Evolutionary conservation across 2,329 filamentous ascomycete genomes (phyloP).

Genomic region (Microsporum ferrugineum): DNA sequence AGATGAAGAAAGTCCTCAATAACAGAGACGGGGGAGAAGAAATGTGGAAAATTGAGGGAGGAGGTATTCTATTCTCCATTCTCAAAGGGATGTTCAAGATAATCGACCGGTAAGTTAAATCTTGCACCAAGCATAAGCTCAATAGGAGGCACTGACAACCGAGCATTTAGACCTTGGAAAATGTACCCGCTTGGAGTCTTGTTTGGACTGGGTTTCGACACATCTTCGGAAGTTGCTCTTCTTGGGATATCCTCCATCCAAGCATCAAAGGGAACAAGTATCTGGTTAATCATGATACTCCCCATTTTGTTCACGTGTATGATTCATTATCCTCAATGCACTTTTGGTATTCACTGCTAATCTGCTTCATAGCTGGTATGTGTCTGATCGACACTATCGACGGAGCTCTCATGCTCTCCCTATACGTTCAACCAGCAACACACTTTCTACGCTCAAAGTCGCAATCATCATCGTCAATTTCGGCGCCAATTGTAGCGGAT

Average conservation of each 20-base stretch:
- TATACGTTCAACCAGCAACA: constrained; percentile 56
- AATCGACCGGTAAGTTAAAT: constrained; percentile 39
- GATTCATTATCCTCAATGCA: constrained; percentile 15
- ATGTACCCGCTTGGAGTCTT: constrained; percentile 86
- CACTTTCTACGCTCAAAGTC: constrained; percentile 27
- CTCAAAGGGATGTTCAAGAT: constrained; percentile 67
- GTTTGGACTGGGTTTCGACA: constrained; percentile 90
- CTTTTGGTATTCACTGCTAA: neutral
- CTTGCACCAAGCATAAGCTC: too few species aligned
- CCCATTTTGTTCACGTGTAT: constrained; percentile 75
- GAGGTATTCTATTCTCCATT: constrained; percentile 59
- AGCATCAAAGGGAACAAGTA: constrained; percentile 69
- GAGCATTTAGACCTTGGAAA: constrained; percentile 55
- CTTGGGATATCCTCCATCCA: constrained; percentile 83
- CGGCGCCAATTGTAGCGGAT: neutral
- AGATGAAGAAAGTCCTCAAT: constrained; percentile 52
- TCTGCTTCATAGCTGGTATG: constrained; percentile 60
- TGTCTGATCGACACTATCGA: constrained; percentile 87
- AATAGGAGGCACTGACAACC: neutral
- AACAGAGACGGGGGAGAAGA: constrained; percentile 36
- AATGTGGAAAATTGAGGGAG: constrained; percentile 60
- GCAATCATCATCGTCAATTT: constrained; percentile 7
- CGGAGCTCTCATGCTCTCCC: constrained; percentile 85
- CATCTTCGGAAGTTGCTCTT: constrained; percentile 84
- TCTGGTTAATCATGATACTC: constrained; percentile 92